Evolutionary conservation across 139 green algal genomes (phyloP), one percentile per base, ranked within the genome.

Genomic region (Trebouxia sp.): DNA sequence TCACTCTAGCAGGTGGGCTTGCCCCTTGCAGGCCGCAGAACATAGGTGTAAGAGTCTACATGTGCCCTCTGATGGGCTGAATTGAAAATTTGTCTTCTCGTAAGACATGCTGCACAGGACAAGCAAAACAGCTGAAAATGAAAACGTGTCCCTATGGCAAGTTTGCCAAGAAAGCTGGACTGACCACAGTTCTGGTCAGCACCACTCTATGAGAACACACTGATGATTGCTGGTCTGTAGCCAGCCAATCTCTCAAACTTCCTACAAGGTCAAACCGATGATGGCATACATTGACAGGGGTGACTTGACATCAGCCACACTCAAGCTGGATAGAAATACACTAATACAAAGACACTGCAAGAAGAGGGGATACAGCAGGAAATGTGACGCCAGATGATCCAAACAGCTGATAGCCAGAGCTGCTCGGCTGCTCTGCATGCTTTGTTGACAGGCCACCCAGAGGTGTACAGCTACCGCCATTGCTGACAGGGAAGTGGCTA

Each of bases 401-500:
- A 72, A 72, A 72, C 62, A 72, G 35, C 62, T 72, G 62, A 22
- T 72, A 72, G 15, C 62, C 62, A 30, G 62, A 10, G 24, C 62
- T 72, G 32, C 35, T 72, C 8, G 62, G 37, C 62, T 72, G 62
- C 32, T 72, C 62, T 45, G 26, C 20, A 43, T 35, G n/a, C 12
- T 10, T 72, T 22, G 12, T 15, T 22, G 42, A 15, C 62, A 72
- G 37, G 62, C 32, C 3, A 14, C 62, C 62, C 12, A 72, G 14
- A 5, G 32, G 32, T 45, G 35, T 45, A 37, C 62, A 72, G 35
- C 62, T 72, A n/a, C 62, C 35, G 6, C 62, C 62, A 45, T 77
- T 77, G 69, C 69, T 77, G 69, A 77, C 69, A 56, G 69, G 69
- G 26, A 77, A 77, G 41, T 77, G 69, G 41, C 69, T 77, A 22